A percentile compares a stretch with the other conserved stretches of the same genome.
phyloP scores from a whole-genome alignment of 2,329 filamentous ascomycete genomes.

The Apiospora sp. region DNA sequence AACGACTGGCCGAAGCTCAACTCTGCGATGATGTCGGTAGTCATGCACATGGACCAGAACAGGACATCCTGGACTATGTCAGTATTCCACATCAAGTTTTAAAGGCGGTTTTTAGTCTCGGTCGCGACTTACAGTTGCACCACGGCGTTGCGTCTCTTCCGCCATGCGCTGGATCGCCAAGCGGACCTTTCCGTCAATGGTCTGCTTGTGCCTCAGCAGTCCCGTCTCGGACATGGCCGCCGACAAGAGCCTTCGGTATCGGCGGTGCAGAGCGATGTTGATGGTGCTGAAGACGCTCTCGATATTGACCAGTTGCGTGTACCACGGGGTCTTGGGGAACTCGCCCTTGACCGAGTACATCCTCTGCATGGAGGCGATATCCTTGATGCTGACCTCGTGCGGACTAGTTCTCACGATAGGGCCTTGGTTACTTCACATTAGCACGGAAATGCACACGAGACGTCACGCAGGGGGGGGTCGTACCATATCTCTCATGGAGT shows the following conservation, averaged over 20 bases:
- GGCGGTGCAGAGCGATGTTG: constrained; percentile 49
- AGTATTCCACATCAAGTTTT: constrained; percentile 23
- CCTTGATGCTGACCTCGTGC: constrained; percentile 37
- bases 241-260: constrained; percentile 52
- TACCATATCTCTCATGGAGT: constrained; percentile 27
- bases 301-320: constrained; percentile 30
- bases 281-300: constrained; percentile 50
- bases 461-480: not conserved
- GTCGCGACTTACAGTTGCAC: constrained; percentile 29
- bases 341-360: constrained; percentile 42
- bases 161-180: constrained; percentile 53
- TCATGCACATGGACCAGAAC: constrained; percentile 63
- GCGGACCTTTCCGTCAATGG: constrained; percentile 47
- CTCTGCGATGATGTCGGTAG: constrained; percentile 62
- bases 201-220: constrained; percentile 41
- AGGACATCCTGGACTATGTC: constrained; percentile 50
- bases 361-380: constrained; percentile 33
- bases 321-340: constrained; percentile 40
- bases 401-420: constrained; percentile 36
- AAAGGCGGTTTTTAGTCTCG: rapidly evolving
- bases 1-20: constrained; percentile 65
- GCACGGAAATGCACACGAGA: not conserved
- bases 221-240: constrained; percentile 48
- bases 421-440: constrained; percentile 5
- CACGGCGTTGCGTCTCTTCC: constrained; percentile 49